These are phyloP conservation scores for Phyllosticta citribraziliensis DNA, from an alignment of 2,329 filamentous ascomycete genomes.

Conservation along the genomic window DNA sequence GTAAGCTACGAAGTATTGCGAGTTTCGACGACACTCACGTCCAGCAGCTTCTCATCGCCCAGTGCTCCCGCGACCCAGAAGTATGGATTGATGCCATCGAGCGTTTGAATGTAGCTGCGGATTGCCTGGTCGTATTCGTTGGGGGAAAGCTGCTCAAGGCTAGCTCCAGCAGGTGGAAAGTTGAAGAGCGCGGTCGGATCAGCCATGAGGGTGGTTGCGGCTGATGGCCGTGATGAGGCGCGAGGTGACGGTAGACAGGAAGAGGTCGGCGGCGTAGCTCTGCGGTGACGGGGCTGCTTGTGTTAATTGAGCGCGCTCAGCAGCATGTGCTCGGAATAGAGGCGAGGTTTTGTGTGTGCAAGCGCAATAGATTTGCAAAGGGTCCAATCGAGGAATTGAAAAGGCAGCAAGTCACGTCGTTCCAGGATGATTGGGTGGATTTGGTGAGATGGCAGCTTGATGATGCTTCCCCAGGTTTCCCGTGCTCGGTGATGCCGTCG, in stretches of 20 bases:
- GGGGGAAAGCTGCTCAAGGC: conserved; percentile 6
- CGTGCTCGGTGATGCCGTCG: conserved; percentile 7
- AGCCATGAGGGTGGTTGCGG: conserved; percentile 2
- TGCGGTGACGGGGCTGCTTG: neutral
- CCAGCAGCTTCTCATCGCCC: conserved; percentile 31
- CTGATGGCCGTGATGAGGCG: neutral
- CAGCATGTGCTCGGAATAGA: neutral
- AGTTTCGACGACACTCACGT: conserved; percentile 17
- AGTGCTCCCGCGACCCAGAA: conserved; percentile 27
- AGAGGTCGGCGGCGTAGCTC: conserved; percentile 2
- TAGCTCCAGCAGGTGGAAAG: conserved; percentile 5
- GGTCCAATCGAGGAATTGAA: neutral
- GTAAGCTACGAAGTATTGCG: neutral
- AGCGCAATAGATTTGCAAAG: neutral
- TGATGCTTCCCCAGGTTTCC: conserved; percentile 9
- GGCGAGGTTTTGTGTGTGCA: neutral
- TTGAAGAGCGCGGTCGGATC: conserved; percentile 5
- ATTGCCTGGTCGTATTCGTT: conserved; percentile 31
- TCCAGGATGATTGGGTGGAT: neutral
- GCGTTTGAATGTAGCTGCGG: conserved; percentile 23
- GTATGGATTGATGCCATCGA: conserved; percentile 23
- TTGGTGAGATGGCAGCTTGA: conserved; percentile 4
- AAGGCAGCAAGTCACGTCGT: neutral
- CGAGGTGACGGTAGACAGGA: neutral
- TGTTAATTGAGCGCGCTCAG: neutral